Evolutionary conservation across 345 rosid species (phyloP).

Genomic region (Eutrema heterophyllum): DNA sequence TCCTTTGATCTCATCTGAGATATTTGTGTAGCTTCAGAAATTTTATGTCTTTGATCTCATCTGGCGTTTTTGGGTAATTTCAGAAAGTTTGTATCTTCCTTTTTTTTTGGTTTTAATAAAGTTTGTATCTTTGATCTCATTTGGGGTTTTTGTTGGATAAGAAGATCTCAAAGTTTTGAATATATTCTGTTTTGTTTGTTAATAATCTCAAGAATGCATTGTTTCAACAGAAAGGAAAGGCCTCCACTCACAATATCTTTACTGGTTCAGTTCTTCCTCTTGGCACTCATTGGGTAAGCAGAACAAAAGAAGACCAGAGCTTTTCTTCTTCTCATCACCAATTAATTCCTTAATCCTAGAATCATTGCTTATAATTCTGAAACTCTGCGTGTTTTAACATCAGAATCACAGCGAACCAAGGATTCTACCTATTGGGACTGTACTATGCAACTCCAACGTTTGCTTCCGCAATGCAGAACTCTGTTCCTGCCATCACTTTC

Average conservation of each 20-base stretch:
- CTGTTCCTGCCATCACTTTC: slow-evolving; percentile 83
- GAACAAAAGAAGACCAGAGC: background rate
- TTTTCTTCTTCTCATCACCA: background rate
- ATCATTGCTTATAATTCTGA: background rate
- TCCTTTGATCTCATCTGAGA: background rate
- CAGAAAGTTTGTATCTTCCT: background rate
- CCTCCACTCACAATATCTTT: slow-evolving; percentile 65
- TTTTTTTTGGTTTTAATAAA: too few species aligned
- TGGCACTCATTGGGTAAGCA: slow-evolving; percentile 64
- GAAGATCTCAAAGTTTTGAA: slow-evolving; percentile 1
- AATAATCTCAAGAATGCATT: background rate
- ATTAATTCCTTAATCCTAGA: background rate
- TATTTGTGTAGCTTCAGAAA: background rate
- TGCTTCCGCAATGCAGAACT: slow-evolving; percentile 91
- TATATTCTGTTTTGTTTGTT: background rate
- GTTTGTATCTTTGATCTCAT: background rate
- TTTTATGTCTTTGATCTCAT: background rate
- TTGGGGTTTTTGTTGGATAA: background rate
- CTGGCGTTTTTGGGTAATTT: background rate
- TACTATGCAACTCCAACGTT: slow-evolving; percentile 72
- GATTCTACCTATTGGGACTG: slow-evolving; percentile 69
- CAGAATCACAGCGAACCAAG: slow-evolving; percentile 87
- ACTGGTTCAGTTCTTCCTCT: slow-evolving; percentile 68
- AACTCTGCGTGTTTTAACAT: background rate
- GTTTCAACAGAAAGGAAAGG: slow-evolving; percentile 61